Conservation (phyloP, 352 stramenopile species). For the Phytophthora kernoviae region DNA sequence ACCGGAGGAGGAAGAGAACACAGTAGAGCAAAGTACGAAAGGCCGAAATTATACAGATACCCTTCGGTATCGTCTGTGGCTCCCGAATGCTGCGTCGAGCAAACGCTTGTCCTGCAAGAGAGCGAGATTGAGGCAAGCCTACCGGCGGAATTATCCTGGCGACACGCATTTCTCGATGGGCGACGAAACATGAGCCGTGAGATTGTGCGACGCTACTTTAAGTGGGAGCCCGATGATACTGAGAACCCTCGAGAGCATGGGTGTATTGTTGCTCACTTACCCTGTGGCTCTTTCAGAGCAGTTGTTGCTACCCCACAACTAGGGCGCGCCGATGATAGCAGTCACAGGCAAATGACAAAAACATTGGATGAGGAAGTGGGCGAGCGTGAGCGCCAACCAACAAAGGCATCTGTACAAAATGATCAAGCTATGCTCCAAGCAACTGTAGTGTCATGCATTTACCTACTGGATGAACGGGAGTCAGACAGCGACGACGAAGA, state of each 20-base stretch:
- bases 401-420: background rate
- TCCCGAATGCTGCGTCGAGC: conserved; percentile 63
- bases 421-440: background rate
- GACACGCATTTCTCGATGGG: conserved; percentile 13
- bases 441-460: conserved; percentile 44
- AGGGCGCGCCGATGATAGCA: background rate
- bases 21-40: background rate
- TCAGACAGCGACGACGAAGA: conserved; percentile 28
- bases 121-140: conserved; percentile 67
- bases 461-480: conserved; percentile 44
- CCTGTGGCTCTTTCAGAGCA: conserved; percentile 33
- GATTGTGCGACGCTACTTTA: conserved; percentile 41
- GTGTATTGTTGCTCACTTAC: conserved; percentile 36
- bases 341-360: background rate
- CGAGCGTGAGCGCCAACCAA: background rate
- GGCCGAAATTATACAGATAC: background rate
- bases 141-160: conserved; percentile 38
- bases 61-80: conserved; percentile 47
- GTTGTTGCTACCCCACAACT: conserved; percentile 6
- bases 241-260: conserved; percentile 11
- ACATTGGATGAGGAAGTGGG: background rate
- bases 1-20: background rate
- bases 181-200: conserved; percentile 27
- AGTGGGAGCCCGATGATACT: conserved; percentile 30
- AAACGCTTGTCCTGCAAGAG: conserved; percentile 47